Base-by-base conservation (phyloP, 768 basidiomycete species). In the Imleria badia region DNA sequence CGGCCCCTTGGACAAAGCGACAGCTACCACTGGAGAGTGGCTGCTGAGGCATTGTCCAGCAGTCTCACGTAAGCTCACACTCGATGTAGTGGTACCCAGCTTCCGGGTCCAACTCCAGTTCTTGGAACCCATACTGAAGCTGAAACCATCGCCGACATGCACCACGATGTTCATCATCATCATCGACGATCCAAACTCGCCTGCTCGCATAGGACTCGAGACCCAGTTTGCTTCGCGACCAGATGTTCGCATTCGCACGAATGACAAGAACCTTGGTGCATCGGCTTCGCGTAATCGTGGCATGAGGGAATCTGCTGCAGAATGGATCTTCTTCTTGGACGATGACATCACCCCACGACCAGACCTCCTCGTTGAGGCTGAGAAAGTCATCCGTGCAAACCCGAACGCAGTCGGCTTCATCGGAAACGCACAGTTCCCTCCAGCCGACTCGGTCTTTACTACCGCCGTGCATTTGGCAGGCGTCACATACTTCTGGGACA, bases 401-500 rank as follows among this genome's bases (percentile, higher is more conserved):
- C 79, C 79, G 1, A 60, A 72, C 6, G 80, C 81, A 2, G 78
- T 77, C 4, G 81, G 83, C 1, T 82, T 85, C 63, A 74, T 84
- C 3, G 80, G 82, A n/a, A 79, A 71, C 52, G 66, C 76, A 1
- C 57, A 66, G 15, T 84, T 86, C 56, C 83, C 83, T 4, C 54
- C 59, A 7, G 79, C 83, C 0, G 53, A 74, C 20, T 74, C 66
- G 2, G 60, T 84, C 11, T 84, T 80, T 68, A 84, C 76, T 3
- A 69, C 79, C 1, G 83, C 83, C 0, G 71, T 80, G 6, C 81
- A 83, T 55, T 70, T 84, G 5, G 75, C 81, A 1, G 82, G 82
- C 2, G 79, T 82, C 4, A 81, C 81, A 1, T 81, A 78, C 59
- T 85, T 84, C 61, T 86, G 83, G 82, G 77, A 84, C 60, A 82